Evolutionary conservation across 371 early-diverging fungal genomes (phyloP).

Genomic region (Mortierella polycephala): DNA sequence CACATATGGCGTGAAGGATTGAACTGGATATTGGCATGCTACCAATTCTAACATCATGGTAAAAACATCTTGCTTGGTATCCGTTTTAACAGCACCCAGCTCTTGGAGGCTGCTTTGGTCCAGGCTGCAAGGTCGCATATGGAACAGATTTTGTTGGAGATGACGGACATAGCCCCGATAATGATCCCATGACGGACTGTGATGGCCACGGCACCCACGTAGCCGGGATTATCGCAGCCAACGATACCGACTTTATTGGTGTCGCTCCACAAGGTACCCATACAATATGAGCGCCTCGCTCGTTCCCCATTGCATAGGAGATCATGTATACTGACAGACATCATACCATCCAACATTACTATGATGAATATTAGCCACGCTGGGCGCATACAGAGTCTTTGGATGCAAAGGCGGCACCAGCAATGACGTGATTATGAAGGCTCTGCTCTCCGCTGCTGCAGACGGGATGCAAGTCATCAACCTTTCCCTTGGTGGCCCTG

Average conservation of each 20-base stretch:
- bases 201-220: conserved; percentile 74
- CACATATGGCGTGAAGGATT: not conserved
- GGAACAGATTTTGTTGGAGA: conserved; percentile 75
- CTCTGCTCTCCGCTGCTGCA: conserved; percentile 64
- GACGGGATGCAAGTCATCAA: conserved; percentile 76
- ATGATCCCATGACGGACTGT: conserved; percentile 68
- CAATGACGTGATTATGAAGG: conserved; percentile 71
- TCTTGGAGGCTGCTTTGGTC: conserved; percentile 74
- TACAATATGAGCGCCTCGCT: not conserved
- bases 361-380: conserved; percentile 49
- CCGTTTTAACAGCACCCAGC: conserved; percentile 56
- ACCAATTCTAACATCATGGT: too few species aligned
- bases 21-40: too few species aligned
- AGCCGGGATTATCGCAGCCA: conserved; percentile 60
- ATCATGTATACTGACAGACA: not conserved
- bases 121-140: conserved; percentile 65
- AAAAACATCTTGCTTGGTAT: not conserved
- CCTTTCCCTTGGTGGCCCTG: conserved; percentile 74
- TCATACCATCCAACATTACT: not conserved
- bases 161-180: conserved; percentile 54
- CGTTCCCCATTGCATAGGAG: not conserved
- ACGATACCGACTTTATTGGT: conserved; percentile 60
- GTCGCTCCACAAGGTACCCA: conserved; percentile 66
- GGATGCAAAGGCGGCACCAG: conserved; percentile 70
- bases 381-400: conserved; percentile 73